Conservation (phyloP, 2,329 filamentous ascomycete genomes). For the Aspergillus latus region DNA sequence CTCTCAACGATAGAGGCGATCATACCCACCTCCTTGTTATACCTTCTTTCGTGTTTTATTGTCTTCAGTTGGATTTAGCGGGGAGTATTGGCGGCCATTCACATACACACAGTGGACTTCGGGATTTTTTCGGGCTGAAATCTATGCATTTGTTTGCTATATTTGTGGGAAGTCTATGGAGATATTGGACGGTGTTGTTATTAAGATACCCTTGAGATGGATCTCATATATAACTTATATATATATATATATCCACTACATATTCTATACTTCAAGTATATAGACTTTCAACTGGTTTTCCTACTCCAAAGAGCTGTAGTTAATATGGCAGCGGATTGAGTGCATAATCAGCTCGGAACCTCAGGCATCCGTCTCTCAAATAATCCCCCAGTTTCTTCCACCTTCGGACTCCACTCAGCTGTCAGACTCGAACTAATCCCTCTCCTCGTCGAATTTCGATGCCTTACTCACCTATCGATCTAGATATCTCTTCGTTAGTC, state of each 20-base stretch:
- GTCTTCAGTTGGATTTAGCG: conserved; percentile 16
- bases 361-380: conserved; percentile 8
- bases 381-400: conserved; percentile 10
- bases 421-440: background rate
- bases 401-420: conserved; percentile 7
- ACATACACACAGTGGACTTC: conserved; percentile 4
- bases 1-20: background rate
- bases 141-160: background rate
- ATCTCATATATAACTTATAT: conserved; percentile 3
- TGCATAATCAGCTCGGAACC: conserved; percentile 8
- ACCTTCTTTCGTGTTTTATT: conserved; percentile 1
- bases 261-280: no score
- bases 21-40: background rate
- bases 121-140: background rate
- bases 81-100: conserved; percentile 15
- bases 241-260: background rate
- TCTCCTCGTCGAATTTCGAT: conserved; percentile 11
- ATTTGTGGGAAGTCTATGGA: background rate
- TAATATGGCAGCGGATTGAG: background rate
- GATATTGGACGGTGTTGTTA: conserved; percentile 1
- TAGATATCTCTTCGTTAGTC: conserved; percentile 22
- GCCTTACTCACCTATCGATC: conserved; percentile 6
- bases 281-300: no score
- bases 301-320: no score
- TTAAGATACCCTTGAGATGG: conserved; percentile 10